phyloP scores from a whole-genome alignment of 176 grass and related monocot species.

The Ensete ventricosum region DNA sequence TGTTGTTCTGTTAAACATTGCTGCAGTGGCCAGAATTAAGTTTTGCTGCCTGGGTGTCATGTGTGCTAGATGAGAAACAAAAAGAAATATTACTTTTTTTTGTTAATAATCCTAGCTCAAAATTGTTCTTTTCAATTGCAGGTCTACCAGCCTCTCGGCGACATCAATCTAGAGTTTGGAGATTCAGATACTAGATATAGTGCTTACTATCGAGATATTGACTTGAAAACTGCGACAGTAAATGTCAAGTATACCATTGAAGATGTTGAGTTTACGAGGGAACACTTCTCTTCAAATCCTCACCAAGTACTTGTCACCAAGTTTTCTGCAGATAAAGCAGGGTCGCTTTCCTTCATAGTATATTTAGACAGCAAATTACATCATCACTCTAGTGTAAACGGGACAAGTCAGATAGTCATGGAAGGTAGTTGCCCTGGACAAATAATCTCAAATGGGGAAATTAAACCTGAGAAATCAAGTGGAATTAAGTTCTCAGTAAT shows the following conservation, averaged over 20 bases:
- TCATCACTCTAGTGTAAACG: slow-evolving; percentile 37
- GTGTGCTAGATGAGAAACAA: neutral
- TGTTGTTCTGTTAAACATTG: neutral
- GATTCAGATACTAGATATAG: slow-evolving; percentile 29
- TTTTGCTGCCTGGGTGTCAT: too few relatives aligned
- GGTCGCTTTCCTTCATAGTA: slow-evolving; percentile 46
- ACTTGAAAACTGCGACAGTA: slow-evolving; percentile 51
- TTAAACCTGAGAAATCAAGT: slow-evolving; percentile 20
- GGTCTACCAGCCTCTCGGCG: slow-evolving; percentile 76
- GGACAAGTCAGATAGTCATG: slow-evolving; percentile 61
- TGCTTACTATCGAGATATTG: slow-evolving; percentile 64
- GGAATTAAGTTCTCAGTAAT: slow-evolving; percentile 74
- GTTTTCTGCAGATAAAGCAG: slow-evolving; percentile 51
- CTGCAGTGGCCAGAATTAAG: too few relatives aligned
- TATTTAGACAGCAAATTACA: slow-evolving; percentile 46
- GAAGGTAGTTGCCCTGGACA: slow-evolving; percentile 59
- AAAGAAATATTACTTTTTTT: slow-evolving; percentile 5
- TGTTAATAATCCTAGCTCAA: neutral
- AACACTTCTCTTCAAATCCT: slow-evolving; percentile 69
- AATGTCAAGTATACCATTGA: slow-evolving; percentile 56
- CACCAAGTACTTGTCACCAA: slow-evolving; percentile 62
- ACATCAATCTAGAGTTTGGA: slow-evolving; percentile 58
- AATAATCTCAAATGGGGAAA: slow-evolving; percentile 27
- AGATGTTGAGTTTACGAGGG: slow-evolving; percentile 51
- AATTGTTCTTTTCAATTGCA: slow-evolving; percentile 28